These are phyloP conservation scores for Neurospora tetraspora DNA, from an alignment of 495 filamentous ascomycete genomes.

Conservation along the genomic window DNA sequence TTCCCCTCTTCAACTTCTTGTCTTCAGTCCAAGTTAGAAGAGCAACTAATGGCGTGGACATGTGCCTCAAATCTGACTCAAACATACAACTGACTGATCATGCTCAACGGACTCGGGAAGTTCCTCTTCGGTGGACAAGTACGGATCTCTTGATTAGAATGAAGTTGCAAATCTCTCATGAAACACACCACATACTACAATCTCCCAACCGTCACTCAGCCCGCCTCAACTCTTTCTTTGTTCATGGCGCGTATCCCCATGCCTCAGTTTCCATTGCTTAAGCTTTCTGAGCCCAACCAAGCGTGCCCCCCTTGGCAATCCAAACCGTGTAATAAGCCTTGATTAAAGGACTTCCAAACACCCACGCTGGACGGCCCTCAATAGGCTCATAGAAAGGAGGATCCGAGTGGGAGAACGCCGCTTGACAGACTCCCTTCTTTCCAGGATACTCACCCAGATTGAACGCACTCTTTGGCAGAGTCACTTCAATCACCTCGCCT, in stretches of 20 bases:
- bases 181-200: background rate
- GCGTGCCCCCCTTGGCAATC: slow-evolving; percentile 2
- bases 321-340: slow-evolving; percentile 21
- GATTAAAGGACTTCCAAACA: slow-evolving; percentile 11
- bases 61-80: background rate
- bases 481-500: slow-evolving; percentile 7
- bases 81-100: background rate
- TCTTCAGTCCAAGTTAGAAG: too few species aligned
- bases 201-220: background rate
- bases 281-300: background rate
- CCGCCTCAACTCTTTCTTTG: background rate
- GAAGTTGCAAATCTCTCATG: background rate
- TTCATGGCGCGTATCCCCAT: background rate
- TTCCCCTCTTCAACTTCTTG: too few species aligned
- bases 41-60: background rate
- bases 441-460: slow-evolving; percentile 16
- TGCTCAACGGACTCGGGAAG: background rate
- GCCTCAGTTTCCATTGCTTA: background rate
- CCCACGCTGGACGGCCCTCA: slow-evolving; percentile 11
- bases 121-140: background rate
- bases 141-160: background rate
- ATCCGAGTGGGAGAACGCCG: slow-evolving; percentile 7
- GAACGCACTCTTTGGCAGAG: slow-evolving; percentile 8
- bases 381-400: slow-evolving; percentile 8
- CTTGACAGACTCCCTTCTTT: slow-evolving; percentile 15